phyloP scores from a whole-genome alignment of 1,284 basidiomycete species.

The Pascua sp. region DNA sequence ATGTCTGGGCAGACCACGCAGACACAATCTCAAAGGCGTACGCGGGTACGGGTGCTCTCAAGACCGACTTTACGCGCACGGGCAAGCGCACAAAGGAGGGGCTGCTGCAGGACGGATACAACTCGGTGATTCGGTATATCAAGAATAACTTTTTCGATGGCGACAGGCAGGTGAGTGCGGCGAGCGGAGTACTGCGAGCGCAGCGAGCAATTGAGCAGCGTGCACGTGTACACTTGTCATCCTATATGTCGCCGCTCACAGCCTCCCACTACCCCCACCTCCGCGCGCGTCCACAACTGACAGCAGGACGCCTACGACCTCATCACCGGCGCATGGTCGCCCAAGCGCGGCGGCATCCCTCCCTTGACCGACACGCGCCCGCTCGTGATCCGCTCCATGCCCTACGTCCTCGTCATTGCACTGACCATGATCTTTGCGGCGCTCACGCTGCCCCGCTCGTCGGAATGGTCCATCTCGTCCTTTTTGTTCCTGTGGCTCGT shows the following conservation, averaged over 20 bases:
- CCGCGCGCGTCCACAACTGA: not conserved
- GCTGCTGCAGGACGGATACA: slow-evolving; percentile 78
- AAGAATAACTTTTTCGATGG: slow-evolving; percentile 99
- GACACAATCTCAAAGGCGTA: slow-evolving; percentile 89
- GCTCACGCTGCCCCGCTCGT: slow-evolving; percentile 73
- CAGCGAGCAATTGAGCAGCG: too few relatives aligned
- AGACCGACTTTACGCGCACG: slow-evolving; percentile 94
- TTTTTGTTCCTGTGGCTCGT: slow-evolving; percentile 76
- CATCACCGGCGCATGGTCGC: slow-evolving; percentile 85
- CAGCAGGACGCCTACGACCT: slow-evolving; percentile 85
- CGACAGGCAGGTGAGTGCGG: slow-evolving; percentile 59
- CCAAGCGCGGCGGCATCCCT: slow-evolving; percentile 64
- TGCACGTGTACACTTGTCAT: too few relatives aligned
- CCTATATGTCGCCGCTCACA: too few relatives aligned
- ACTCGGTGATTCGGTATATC: slow-evolving; percentile 80
- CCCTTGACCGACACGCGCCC: slow-evolving; percentile 75
- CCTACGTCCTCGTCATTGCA: slow-evolving; percentile 75
- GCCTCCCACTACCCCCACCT: too few relatives aligned
- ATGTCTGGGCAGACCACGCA: slow-evolving; percentile 98
- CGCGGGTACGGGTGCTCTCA: slow-evolving; percentile 90
- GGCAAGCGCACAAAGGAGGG: slow-evolving; percentile 83
- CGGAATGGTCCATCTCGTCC: slow-evolving; percentile 52
- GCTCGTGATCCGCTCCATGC: slow-evolving; percentile 79
- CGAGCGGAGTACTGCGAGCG: too few relatives aligned
- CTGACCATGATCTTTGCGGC: slow-evolving; percentile 83